Base-by-base conservation (phyloP, 176 grass and related monocot genomes). In the Paspalum vaginatum region DNA sequence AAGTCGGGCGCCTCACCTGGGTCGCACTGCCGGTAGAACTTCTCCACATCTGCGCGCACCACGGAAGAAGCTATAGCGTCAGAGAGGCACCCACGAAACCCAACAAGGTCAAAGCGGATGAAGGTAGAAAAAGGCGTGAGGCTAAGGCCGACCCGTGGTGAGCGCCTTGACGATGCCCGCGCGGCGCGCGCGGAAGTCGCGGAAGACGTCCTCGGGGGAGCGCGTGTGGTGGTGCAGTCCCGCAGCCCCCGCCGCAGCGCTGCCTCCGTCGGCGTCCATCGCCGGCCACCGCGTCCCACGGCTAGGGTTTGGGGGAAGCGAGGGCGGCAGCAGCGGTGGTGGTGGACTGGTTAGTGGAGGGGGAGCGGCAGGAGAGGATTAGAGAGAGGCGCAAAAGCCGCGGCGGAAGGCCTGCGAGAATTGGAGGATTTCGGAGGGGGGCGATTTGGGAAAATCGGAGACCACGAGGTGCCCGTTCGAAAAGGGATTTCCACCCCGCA, bases 81-180 rank as follows among this genome's bases (percentile, higher is more conserved):
- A 84, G 67, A 6, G 41, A 42, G 53, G 2, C 64, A 65, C 9
- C 58, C 46, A n/a, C 17, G 18, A 37, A 80, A n/a, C n/a, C n/a
- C 51, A 4, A 24, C 15, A 53, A 37, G 55, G 12, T 20, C 20
- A 47, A 42, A 25, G 76, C 53, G 25, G 51, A 22, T 17, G 65
- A 41, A 83, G 58, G 26, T 58, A 70, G 68, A 11, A 64, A 39
- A 58, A 11, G 20, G 69, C 75, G 37, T 37, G 58, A 26, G 78
- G 43, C 48, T 52, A 37, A 32, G 3, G 47, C 83, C 21, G 68
- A 85, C 83, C 70, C 43, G 89, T 95, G 77, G 93, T 95, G 72
- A 95, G 93, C 57, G 93, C 93, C 84, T 95, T 95, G 65, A 90
- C 52, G 79, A 95, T 86, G 56, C 89, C 93, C 4, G 93, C 84